Evolutionary conservation across 2,329 filamentous ascomycete species (phyloP), one percentile per base, ranked within the genome.

Genomic region (Sporothrix euskadiensis): DNA sequence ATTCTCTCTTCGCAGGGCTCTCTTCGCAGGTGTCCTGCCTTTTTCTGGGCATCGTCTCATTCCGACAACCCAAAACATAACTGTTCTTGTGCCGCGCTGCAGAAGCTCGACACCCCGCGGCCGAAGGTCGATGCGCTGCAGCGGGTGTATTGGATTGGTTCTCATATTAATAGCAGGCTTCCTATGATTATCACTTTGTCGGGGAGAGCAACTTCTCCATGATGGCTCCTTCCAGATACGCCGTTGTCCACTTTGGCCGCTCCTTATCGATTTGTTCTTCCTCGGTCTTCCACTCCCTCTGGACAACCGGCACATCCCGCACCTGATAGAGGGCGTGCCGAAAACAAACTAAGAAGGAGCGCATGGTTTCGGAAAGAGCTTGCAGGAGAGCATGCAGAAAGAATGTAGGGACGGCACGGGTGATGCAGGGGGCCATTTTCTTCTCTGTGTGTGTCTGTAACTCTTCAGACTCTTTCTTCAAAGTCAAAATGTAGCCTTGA

Each of bases 261-360:
- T 32, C 22, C 22, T 22, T 61, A 26, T 49, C 12, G 63, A 9
- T 8, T 2, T 63, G 5, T 16, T 52, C 41, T 14, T 39, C 54
- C 39, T 63, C 56, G 35, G 35, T 61, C 69, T 71, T 44, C 61
- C 65, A 14, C 47, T n/a, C 52, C 54, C 5, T 71, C 10, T 30
- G 19, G 14, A 66, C 39, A 47, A 47, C 39, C 56, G 56, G 69
- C 44, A 35, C 69, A 54, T 71, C 57, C 69, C 69, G 56, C 32
- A 9, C 3, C 1, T 26, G 26, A 26, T 6, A n/a, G 39, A 54
- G 39, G 54, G 65, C 9, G 69, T 39, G 32, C 22, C 32, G 12
- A 59, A 30, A 49, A 61, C 8, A n/a, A 59, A 5, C 2, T 1
- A 14, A n/a, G 16, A 59, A 71, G 69, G 32, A 71, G 47, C 16